phyloP scores from a whole-genome alignment of 75 land plant genomes.

The Cryptomeria japonica region DNA sequence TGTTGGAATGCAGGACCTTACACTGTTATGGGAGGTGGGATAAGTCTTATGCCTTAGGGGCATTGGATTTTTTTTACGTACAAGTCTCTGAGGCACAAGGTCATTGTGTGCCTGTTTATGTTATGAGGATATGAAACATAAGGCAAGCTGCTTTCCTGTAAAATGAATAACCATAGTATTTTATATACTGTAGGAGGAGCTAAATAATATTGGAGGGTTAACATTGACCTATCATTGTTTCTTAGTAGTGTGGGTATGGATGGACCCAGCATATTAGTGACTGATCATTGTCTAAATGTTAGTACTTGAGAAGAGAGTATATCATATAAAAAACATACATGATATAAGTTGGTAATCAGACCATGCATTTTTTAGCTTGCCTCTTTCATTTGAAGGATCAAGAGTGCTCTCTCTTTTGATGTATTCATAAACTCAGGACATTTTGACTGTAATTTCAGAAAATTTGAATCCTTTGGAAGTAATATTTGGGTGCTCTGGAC shows the following conservation, averaged over 20 bases:
- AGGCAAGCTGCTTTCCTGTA: not conserved
- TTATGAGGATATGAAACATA: not conserved
- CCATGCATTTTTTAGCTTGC: not conserved
- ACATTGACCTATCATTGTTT: not conserved
- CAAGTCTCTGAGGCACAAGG: not conserved
- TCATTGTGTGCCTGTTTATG: not conserved
- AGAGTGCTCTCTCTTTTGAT: not conserved
- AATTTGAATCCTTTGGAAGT: not conserved
- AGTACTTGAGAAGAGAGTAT: not conserved
- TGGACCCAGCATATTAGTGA: not conserved
- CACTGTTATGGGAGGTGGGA: not conserved
- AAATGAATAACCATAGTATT: not conserved
- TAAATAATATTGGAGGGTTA: conserved; percentile 7
- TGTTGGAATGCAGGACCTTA: not conserved
- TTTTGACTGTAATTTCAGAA: not conserved
- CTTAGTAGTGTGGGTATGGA: not conserved
- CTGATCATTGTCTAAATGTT: not conserved
- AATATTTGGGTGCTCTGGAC: not conserved
- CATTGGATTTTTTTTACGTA: not conserved
- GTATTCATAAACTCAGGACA: not conserved
- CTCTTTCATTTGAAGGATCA: not conserved
- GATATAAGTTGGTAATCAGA: not conserved
- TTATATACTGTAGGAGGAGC: not conserved
- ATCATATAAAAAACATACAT: not conserved
- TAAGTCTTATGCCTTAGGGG: not conserved